Conservation (phyloP, 78 protist species). For the Neovahlkampfia damariscottae region DNA sequence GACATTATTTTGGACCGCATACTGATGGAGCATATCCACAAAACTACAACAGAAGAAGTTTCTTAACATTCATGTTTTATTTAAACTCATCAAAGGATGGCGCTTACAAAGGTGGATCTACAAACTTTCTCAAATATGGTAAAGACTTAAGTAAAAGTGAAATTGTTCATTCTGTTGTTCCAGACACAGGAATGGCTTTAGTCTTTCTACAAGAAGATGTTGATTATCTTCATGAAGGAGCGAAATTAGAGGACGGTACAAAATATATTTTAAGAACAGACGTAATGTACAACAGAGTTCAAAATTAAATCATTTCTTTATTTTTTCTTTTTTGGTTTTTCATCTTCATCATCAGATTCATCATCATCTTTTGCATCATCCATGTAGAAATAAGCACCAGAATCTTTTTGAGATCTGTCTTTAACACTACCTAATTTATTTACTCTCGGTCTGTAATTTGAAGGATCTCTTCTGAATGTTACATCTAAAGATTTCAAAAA, state of each 20-base stretch:
- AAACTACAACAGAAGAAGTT: background rate
- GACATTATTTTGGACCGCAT: background rate
- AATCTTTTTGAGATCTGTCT: constrained; percentile 90
- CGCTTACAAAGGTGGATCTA: background rate
- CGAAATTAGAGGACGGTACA: background rate
- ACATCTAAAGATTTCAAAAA: constrained; percentile 85
- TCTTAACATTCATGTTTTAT: background rate
- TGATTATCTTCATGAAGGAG: background rate
- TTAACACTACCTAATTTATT: constrained; percentile 85
- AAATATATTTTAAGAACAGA: background rate
- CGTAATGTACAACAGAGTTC: background rate
- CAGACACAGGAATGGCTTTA: background rate
- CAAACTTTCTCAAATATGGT: background rate
- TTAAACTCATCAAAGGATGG: background rate
- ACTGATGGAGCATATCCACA: background rate
- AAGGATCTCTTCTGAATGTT: constrained; percentile 97
- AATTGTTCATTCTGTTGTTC: background rate
- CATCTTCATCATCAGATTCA: background rate
- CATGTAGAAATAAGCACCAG: constrained; percentile 89
- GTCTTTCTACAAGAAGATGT: background rate
- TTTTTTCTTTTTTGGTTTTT: background rate
- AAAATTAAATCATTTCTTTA: too few species aligned
- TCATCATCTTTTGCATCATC: constrained; percentile 18
- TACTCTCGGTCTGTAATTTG: constrained; percentile 93
- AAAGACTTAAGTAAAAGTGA: too few species aligned